Percentiles rank a stretch among this genome's conserved stretches.
Conservation (phyloP, 768 basidiomycete species). For the Arthromyces matolae region DNA sequence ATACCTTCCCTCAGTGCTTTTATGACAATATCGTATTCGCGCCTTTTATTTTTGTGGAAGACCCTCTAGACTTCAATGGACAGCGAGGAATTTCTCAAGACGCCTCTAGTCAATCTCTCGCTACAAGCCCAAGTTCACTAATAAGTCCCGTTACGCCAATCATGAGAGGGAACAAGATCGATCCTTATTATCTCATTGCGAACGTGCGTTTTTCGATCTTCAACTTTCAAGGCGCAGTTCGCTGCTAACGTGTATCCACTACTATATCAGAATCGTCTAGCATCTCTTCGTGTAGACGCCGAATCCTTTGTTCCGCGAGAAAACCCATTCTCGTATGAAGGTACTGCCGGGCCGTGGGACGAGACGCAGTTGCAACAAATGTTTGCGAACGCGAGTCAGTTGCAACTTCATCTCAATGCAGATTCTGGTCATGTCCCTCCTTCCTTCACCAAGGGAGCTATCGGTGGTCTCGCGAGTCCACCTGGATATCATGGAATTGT, state of each 20-base stretch:
- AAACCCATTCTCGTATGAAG: constrained; percentile 67
- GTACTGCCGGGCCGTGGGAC: constrained; percentile 63
- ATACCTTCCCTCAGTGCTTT: constrained; percentile 58
- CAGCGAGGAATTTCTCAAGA: constrained; percentile 49
- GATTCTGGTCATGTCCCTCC: constrained; percentile 35
- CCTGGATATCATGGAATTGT: constrained; percentile 20
- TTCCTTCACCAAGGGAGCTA: constrained; percentile 36
- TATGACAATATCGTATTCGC: constrained; percentile 96
- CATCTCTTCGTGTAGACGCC: constrained; percentile 66
- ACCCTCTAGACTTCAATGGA: constrained; percentile 69
- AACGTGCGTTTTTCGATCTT: constrained; percentile 41
- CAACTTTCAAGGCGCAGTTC: no score
- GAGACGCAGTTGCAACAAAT: constrained; percentile 59
- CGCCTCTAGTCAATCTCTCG: constrained; percentile 17
- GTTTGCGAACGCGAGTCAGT: constrained; percentile 56
- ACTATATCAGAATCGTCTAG: constrained; percentile 61
- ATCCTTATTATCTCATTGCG: constrained; percentile 89
- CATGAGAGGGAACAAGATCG: constrained; percentile 63
- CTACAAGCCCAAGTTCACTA: constrained; percentile 12
- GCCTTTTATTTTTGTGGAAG: constrained; percentile 96
- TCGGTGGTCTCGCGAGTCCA: constrained; percentile 25
- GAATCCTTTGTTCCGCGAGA: constrained; percentile 51
- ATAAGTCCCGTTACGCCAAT: constrained; percentile 29
- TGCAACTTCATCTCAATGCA: constrained; percentile 47
- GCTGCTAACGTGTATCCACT: no score